These are phyloP conservation scores for Triadica sebifera DNA, from an alignment of 345 rosid genomes.

Conservation along the genomic window DNA sequence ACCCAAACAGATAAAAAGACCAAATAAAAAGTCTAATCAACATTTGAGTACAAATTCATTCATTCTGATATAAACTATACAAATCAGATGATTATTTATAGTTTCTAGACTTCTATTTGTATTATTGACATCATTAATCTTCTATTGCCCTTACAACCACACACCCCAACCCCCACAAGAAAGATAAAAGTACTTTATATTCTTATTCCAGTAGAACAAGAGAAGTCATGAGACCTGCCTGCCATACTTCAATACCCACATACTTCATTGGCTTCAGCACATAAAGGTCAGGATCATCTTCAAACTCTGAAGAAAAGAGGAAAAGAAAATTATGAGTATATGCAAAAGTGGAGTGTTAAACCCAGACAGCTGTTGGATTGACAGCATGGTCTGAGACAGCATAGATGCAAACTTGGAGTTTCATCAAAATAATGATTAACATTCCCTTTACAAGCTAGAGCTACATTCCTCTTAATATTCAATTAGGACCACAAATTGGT, in stretches of 20 bases:
- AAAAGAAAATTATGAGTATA: neutral
- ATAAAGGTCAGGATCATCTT: slow-evolving; percentile 85
- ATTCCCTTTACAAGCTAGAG: neutral
- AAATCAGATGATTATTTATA: too few species aligned
- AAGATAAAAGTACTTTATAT: too few species aligned
- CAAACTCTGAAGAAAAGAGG: slow-evolving; percentile 50
- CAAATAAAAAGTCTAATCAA: too few species aligned
- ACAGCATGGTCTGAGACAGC: neutral
- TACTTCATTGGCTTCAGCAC: slow-evolving; percentile 73
- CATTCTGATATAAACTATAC: too few species aligned
- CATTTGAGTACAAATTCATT: too few species aligned
- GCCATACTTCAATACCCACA: slow-evolving; percentile 84
- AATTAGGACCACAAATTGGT: neutral
- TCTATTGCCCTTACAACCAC: too few species aligned
- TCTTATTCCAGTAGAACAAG: neutral
- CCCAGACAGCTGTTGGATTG: neutral
- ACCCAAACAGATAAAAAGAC: too few species aligned
- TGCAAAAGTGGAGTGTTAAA: neutral
- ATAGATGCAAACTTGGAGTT: neutral
- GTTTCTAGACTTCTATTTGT: too few species aligned
- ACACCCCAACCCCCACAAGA: too few species aligned
- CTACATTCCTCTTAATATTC: neutral
- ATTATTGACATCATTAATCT: too few species aligned
- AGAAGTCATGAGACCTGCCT: slow-evolving; percentile 33
- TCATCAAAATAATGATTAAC: neutral